Evolutionary conservation across 2,329 filamentous ascomycete species (phyloP).

Genomic region (Cladophialophora bantiana): DNA sequence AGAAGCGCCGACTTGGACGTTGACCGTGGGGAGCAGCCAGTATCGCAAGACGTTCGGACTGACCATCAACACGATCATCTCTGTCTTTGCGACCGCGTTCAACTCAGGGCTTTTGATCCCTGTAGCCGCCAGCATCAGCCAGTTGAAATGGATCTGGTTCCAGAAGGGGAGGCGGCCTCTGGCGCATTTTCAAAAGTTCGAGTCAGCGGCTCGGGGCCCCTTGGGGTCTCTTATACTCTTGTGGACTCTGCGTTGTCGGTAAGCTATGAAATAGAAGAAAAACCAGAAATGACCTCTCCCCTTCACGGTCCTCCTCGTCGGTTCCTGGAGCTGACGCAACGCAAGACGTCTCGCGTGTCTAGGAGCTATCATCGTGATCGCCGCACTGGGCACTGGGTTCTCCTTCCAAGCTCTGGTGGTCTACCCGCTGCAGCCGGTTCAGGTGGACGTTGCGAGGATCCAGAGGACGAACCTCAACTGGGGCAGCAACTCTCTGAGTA

Average conservation of each 20-base stretch:
- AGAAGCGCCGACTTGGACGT: conserved; percentile 11
- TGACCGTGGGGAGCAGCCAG: background rate
- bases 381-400: conserved; percentile 22
- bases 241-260: conserved; percentile 21
- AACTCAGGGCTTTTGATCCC: conserved; percentile 22
- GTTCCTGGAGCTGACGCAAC: background rate
- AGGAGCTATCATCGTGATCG: conserved; percentile 23
- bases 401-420: conserved; percentile 19
- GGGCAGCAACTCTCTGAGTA: conserved; percentile 2
- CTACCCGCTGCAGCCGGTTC: conserved; percentile 14
- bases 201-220: conserved; percentile 18
- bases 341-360: conserved; percentile 23
- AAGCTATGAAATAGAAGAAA: background rate
- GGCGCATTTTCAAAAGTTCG: conserved; percentile 20
- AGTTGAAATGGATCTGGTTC: conserved; percentile 27
- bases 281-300: no score
- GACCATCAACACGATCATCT: conserved; percentile 23
- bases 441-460: conserved; percentile 1
- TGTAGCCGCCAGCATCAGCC: conserved; percentile 13
- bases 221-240: conserved; percentile 19
- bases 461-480: conserved; percentile 6
- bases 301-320: no score
- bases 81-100: conserved; percentile 20
- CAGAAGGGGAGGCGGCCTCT: conserved; percentile 9
- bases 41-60: conserved; percentile 12